Base-by-base conservation (phyloP, 805 yeast species). In the Candida argentea region DNA sequence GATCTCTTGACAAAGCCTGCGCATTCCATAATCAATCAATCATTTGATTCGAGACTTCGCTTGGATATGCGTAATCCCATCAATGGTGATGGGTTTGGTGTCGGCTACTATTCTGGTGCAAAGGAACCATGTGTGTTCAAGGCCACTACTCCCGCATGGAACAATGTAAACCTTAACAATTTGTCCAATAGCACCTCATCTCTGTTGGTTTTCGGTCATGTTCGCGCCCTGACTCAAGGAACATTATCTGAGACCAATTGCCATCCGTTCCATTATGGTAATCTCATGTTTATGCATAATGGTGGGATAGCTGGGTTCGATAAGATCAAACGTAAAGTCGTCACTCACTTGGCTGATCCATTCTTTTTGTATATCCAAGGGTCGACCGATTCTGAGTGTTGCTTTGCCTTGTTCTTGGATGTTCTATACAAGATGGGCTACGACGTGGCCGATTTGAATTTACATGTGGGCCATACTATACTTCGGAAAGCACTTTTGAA, bases 71-170 rank as follows among this genome's bases (percentile, higher is more conserved):
- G 93, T 39, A 73, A 94, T 29, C 97, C 98, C 2, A 84, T 91
- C 41, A 91, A 91, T 50, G 98, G 98, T 23, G 98, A 91, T 53
- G 98, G 98, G 1, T 91, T 91, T 52, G 98, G 98, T 2, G 89
- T 91, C 14, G 97, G 97, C 1, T 91, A 91, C 56, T 91, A 91
- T 30, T 44, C 59, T 6, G 37, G 50, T 8, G 20, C 20, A 18
- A 8, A 10, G 7, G 82, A 85, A 2, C 97, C 98, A 15, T 91
- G 97, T 53, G 69, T 86, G 3, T 91, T 83, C 60, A 77, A 85
- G 42, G 97, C 97, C 8, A 91, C 87, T 26, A 91, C 98, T 0
- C 98, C 98, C 0, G 94, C 95, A 1, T 91, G 98, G 98, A 91
- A 91, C 57, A 91, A 91, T 52, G 73, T 82, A 45, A 91, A 91